Evolutionary conservation across 805 yeast species (phyloP), one percentile per base, ranked within the genome.

Genomic region (Starmerella scarabaei): DNA sequence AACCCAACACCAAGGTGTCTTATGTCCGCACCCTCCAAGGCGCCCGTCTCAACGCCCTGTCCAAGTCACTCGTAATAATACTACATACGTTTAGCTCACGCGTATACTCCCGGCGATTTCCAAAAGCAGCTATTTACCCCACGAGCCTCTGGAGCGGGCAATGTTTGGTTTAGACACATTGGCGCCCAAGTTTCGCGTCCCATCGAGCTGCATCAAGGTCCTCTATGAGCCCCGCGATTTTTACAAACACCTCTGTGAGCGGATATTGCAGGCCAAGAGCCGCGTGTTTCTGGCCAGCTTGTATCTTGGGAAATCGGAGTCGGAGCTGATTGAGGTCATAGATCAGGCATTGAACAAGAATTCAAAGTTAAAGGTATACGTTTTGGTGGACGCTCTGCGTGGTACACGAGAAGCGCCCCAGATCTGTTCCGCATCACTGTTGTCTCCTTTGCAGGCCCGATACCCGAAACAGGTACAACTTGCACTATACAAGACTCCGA

Each of bases 391-490:
- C 60, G 93, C 86, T 11, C 66, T 91, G 35, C 62, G 98, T 50
- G 94, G 95, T 0, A 88, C 97, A 0, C 71, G 98, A 49, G 98
- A 91, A 53, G 77, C 85, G 1, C 97, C 98, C 0, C 61, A 70
- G 5, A 62, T 67, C 36, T 79, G 85, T 34, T 75, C 93, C 14
- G 95, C 95, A 0, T 69, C 80, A 28, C 63, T 86, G 24, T 62
- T 91, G 35, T 72, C 81, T 1, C 67, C 72, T 2, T 63, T 91
- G 35, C 79, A 75, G 17, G 69, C 72, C 32, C 71, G 73, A 44
- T 75, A 70, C 54, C 65, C 68, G 30, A 59, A 65, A 9, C 65
- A 94, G 41, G 86, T 88, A 18, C 82, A 81, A 52, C 63, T 86
- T 35, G 64, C 94, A 50, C 69, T 86, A 67, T 91, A 82, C 59